Evolutionary conservation across 768 basidiomycete genomes (phyloP).

Genomic region (Calocybe cyanea): DNA sequence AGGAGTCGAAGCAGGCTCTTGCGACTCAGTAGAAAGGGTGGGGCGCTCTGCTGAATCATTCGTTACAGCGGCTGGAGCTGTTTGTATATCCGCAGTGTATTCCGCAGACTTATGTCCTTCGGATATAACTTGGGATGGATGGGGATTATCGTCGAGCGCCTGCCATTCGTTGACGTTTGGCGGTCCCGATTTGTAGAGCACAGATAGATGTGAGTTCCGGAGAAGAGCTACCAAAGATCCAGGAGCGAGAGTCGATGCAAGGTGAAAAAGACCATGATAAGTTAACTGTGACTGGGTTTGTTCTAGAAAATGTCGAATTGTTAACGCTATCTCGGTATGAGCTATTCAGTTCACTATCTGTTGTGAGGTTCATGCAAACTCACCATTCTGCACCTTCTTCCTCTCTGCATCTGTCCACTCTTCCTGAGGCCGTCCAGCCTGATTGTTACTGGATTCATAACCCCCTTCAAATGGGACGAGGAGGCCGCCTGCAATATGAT

Average conservation of each 20-base stretch:
- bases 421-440: constrained; percentile 12
- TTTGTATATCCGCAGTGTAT: background rate
- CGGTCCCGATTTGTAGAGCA: constrained; percentile 61
- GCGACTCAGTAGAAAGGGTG: background rate
- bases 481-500: constrained; percentile 62
- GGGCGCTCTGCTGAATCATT: background rate
- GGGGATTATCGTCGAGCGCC: constrained; percentile 8
- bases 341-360: constrained; percentile 52
- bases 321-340: constrained; percentile 55
- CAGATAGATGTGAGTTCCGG: constrained; percentile 86
- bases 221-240: constrained; percentile 76
- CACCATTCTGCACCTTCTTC: constrained; percentile 69
- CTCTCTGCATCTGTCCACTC: constrained; percentile 51
- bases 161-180: constrained; percentile 6
- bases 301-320: constrained; percentile 66
- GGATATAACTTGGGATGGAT: background rate
- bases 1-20: background rate
- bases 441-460: constrained; percentile 11
- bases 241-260: constrained; percentile 58
- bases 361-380: constrained; percentile 30
- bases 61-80: background rate
- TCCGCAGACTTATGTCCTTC: background rate
- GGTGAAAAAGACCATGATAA: constrained; percentile 81
- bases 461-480: constrained; percentile 44
- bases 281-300: constrained; percentile 78